Evolutionary conservation across 352 stramenopile species (phyloP), one percentile per base, ranked within the genome.

Genomic region (Phytophthora capsici): DNA sequence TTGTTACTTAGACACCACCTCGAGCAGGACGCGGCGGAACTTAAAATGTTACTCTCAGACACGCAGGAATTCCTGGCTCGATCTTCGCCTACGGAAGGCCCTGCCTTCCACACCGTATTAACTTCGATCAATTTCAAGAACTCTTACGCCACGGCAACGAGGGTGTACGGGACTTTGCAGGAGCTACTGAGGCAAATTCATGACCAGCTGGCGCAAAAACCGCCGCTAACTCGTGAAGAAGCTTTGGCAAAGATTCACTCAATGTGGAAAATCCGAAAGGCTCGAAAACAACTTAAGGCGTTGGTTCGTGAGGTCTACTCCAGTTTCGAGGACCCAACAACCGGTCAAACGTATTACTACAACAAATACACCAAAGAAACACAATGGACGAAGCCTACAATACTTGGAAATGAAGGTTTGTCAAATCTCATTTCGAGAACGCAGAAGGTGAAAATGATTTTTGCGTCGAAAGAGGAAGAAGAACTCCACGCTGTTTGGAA

Each of bases 271-370:
- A 74, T 91, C 9, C 83, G 82, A 13, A 77, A 78, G 49, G 83
- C 86, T 3, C 78, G 84, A 28, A 91, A 92, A 44, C 80, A 90
- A 30, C 69, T 94, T 14, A 80, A 81, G 37, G 66, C 71, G 32
- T 65, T 94, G 4, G 54, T 91, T 4, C 77, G 62, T 19, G 84
- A 77, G 10, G 73, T 91, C 22, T 95, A 90, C 48, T 38, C 83
- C 26, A 78, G 63, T 22, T 82, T 86, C 28, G 63, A 84, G 51
- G 84, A 95, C 58, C 81, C 83, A 3, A 44, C 49, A 7, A 91
- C 82, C 3, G 83, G 83, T 7, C 34, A 82, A 57, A 86, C 73
- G 28, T 94, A 93, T 60, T 95, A 93, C 71, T 90, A 88, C 75
- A 95, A 95, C 78, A 86, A 69, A 6, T 70, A 71, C 17, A 93